Percentiles rank a stretch among this genome's conserved stretches.
Evolutionary conservation across 805 yeast species (phyloP).

Genomic region (Trichomonascus vanleenenianus): DNA sequence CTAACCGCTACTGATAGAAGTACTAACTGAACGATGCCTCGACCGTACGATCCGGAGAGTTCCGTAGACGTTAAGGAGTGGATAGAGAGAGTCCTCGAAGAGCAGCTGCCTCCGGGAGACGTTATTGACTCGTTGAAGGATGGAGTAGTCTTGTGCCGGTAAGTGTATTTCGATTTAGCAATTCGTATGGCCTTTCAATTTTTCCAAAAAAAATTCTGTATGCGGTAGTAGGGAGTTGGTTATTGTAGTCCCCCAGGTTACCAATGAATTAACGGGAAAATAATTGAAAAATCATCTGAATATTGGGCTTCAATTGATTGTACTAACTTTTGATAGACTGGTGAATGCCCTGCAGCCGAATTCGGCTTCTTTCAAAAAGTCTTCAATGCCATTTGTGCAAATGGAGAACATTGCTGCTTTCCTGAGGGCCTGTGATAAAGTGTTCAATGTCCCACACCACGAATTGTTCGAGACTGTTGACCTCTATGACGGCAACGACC

Average conservation of each 20-base stretch:
- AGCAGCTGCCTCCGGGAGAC: conserved; percentile 33
- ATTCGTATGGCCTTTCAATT: too few relatives aligned
- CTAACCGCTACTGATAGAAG: too few relatives aligned
- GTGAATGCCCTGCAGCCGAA: conserved; percentile 35
- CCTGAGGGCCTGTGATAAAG: conserved; percentile 47
- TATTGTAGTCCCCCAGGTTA: too few relatives aligned
- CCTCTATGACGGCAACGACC: conserved; percentile 64
- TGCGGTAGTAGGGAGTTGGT: too few relatives aligned
- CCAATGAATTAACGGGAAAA: too few relatives aligned
- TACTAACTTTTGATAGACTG: conserved; percentile 18
- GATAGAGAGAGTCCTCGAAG: conserved; percentile 38
- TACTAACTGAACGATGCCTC: too few relatives aligned
- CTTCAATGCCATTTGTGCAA: conserved; percentile 62
- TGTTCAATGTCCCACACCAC: conserved; percentile 65
- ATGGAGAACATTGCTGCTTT: conserved; percentile 83
- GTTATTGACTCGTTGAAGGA: conserved; percentile 51
- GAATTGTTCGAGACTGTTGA: conserved; percentile 77
- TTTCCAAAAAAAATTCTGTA: too few relatives aligned
- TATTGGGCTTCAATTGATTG: neutral
- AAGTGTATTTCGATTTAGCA: conserved; percentile 15
- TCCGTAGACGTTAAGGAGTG: conserved; percentile 35
- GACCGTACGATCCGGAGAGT: conserved; percentile 10
- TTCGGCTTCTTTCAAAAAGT: conserved; percentile 42
- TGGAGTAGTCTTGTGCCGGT: conserved; percentile 48
- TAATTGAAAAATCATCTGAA: too few relatives aligned